Evolutionary conservation across 1,139 yeast genomes (phyloP), one percentile per base, ranked within the genome.

Genomic region (Taphrina populina): DNA sequence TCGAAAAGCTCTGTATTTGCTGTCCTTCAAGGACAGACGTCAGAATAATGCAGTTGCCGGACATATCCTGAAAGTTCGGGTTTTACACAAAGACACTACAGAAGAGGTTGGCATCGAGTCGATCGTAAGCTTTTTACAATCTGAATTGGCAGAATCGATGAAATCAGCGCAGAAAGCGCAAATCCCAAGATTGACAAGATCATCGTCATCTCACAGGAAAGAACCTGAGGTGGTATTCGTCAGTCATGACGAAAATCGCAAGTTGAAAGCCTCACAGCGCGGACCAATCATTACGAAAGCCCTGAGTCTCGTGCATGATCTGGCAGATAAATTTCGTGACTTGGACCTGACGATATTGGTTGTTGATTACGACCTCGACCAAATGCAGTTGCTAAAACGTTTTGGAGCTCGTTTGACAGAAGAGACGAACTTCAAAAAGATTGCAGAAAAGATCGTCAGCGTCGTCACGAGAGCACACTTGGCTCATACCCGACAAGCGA

Each of bases 221-320:
- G 67, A 5, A 59, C 63, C 21, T 58, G 64, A 46, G 23, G 29
- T 54, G 4, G 30, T 15, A 4, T 20, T 83, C 7, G 68, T 77
- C 1, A 73, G 78, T 27, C 82, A 84, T 4, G 79, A 83, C 2
- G 53, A 56, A 17, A 33, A 29, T 19, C 55, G 49, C 32, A 67
- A 67, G 59, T 57, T 67, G 58, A 87, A 84, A 67, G 80, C 81
- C 36, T 86, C 83, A 60, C 84, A 84, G 67, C 82, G 83, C 64
- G 85, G 95, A 94, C 82, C 83, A 41, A 70, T 82, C 40, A 95
- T 87, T 60, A 88, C 84, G 60, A 82, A 79, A 59, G 81, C 95
- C 0, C 77, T 78, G 61, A 75, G 76, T 40, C 83, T 86, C 0
- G 77, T 87, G 0, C 76, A 78, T 1, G 68, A 72, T 4, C 74